Conservation (phyloP, 108 stramenopile species). For the Cyclotella kingstonii region DNA sequence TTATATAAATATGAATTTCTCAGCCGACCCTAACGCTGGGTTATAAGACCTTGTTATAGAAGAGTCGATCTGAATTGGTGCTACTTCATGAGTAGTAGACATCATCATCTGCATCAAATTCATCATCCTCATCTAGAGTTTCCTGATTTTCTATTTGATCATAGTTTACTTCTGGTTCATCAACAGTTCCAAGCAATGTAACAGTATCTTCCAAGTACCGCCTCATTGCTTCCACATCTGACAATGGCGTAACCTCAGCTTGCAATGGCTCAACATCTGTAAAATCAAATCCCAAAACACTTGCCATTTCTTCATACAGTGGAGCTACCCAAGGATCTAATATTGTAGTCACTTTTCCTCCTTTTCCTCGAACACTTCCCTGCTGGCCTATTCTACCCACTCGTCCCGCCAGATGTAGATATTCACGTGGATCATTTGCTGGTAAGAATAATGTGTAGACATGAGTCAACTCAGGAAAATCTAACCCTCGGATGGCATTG, state of each 20-base stretch:
- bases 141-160: conserved; percentile 10
- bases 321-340: conserved; percentile 58
- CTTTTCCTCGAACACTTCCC: conserved; percentile 59
- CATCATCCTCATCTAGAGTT: conserved; percentile 25
- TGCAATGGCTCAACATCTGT: conserved; percentile 53
- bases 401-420: conserved; percentile 81
- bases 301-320: conserved; percentile 67
- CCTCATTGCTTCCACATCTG: conserved; percentile 67
- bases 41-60: no score
- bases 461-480: conserved; percentile 78
- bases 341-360: conserved; percentile 74
- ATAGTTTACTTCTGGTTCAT: conserved; percentile 22
- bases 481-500: conserved; percentile 79
- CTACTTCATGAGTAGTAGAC: no score
- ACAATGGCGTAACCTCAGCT: conserved; percentile 36
- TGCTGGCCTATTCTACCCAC: conserved; percentile 86
- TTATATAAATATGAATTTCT: no score
- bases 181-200: conserved; percentile 44
- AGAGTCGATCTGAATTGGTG: no score
- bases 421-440: conserved; percentile 80
- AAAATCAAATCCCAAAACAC: conserved; percentile 67
- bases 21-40: no score
- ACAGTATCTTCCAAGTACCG: conserved; percentile 72
- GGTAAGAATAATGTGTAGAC: conserved; percentile 84
- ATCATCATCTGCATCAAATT: conserved; percentile 25